A percentile compares a stretch with the other conserved stretches of the same genome.
Evolutionary conservation across 345 rosid genomes (phyloP).

Genomic region (Dipteronia sinensis): DNA sequence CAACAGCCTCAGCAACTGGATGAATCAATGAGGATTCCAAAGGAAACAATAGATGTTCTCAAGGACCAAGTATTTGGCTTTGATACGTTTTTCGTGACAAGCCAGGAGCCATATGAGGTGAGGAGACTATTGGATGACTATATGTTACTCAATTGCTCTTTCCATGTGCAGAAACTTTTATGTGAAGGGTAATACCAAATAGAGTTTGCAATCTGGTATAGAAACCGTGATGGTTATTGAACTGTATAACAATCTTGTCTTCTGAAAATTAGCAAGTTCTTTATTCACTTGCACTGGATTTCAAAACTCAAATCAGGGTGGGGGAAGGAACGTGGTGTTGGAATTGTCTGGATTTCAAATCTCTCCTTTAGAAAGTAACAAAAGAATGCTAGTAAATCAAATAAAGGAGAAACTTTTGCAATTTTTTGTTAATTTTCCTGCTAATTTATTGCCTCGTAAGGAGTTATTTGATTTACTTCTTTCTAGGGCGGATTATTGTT

Average conservation of each 20-base stretch:
- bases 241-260: background rate
- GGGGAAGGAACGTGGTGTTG: background rate
- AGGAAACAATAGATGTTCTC: constrained; percentile 76
- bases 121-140: constrained; percentile 18
- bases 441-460: constrained; percentile 4
- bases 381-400: background rate
- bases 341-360: constrained; percentile 6
- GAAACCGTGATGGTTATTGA: constrained; percentile 4
- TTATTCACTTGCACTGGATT: constrained; percentile 1
- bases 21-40: constrained; percentile 77
- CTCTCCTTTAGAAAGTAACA: background rate
- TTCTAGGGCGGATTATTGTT: constrained; percentile 85
- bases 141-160: constrained; percentile 13
- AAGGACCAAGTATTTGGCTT: constrained; percentile 95
- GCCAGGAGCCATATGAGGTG: constrained; percentile 98
- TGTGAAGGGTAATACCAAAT: constrained; percentile 11
- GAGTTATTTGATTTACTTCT: constrained; percentile 17
- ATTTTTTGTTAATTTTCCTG: constrained; percentile 7
- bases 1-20: constrained; percentile 74
- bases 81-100: constrained; percentile 92
- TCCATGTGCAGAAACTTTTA: constrained; percentile 6
- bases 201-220: background rate
- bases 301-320: background rate
- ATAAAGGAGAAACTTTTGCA: background rate
- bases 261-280: background rate